Evolutionary conservation across 2,329 filamentous ascomycete species (phyloP).

Genomic region (Daldinia sp.): DNA sequence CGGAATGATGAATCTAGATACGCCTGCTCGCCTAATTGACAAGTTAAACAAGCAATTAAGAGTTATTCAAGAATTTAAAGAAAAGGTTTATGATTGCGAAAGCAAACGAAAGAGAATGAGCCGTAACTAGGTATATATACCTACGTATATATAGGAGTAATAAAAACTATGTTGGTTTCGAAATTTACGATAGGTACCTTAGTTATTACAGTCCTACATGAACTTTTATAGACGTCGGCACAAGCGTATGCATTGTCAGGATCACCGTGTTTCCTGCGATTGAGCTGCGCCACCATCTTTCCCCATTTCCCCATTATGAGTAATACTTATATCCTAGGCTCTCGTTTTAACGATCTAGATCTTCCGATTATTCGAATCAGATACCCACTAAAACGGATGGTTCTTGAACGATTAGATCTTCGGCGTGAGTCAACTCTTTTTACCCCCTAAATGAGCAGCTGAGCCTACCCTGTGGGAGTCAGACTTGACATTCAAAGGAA

Average conservation of each 20-base stretch:
- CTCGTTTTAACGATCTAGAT: background rate
- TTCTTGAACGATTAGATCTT: background rate
- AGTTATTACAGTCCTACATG: too few relatives aligned
- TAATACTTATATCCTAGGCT: background rate
- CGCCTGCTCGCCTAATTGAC: background rate
- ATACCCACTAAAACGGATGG: too few relatives aligned
- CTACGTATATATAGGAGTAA: background rate
- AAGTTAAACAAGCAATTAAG: background rate
- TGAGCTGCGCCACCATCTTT: background rate
- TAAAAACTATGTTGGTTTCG: background rate
- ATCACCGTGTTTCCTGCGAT: background rate
- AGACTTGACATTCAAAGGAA: background rate
- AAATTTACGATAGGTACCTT: background rate
- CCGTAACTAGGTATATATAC: too few relatives aligned
- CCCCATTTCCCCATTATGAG: background rate
- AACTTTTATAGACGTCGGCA: background rate
- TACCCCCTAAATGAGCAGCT: background rate
- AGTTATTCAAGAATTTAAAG: background rate
- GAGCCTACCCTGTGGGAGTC: too few relatives aligned
- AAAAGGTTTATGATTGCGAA: background rate
- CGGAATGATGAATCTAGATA: background rate
- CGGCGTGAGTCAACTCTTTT: constrained; percentile 27
- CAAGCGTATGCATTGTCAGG: background rate
- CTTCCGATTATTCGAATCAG: too few relatives aligned
- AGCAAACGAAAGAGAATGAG: background rate